Evolutionary conservation across 371 early-diverging fungal species (phyloP).

Genomic region (Lichtheimia corymbifera): DNA sequence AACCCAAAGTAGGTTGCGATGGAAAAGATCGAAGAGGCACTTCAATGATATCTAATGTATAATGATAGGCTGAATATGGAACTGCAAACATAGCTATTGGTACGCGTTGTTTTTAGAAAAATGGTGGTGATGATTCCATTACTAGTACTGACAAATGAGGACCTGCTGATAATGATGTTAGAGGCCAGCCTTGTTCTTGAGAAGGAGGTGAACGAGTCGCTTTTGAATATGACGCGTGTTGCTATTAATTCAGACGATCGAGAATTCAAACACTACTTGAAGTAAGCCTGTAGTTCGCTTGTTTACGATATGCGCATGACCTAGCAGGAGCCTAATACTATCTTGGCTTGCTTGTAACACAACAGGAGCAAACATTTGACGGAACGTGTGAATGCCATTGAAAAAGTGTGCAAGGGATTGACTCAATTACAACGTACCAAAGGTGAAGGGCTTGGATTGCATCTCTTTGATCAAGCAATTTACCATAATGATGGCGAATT

Average conservation of each 20-base stretch:
- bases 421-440: slow-evolving; percentile 56
- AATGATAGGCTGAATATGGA: slow-evolving; percentile 31
- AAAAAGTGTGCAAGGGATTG: slow-evolving; percentile 45
- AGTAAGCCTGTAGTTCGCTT: slow-evolving; percentile 29
- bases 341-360: neutral
- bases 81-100: slow-evolving; percentile 40
- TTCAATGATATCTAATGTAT: neutral
- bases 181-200: slow-evolving; percentile 41
- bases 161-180: neutral
- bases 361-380: slow-evolving; percentile 30
- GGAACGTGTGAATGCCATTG: slow-evolving; percentile 48
- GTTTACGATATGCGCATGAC: neutral
- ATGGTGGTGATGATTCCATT: too few relatives aligned
- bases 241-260: slow-evolving; percentile 53
- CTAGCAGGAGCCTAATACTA: neutral
- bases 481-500: slow-evolving; percentile 30
- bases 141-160: too few relatives aligned
- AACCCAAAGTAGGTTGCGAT: slow-evolving; percentile 29
- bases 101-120: neutral
- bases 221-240: slow-evolving; percentile 55
- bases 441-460: slow-evolving; percentile 54
- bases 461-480: slow-evolving; percentile 43
- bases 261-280: slow-evolving; percentile 59
- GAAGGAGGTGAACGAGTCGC: slow-evolving; percentile 63
- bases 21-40: neutral